Conservation (phyloP, 2,329 filamentous ascomycete genomes). For the Huntiella savannae region DNA sequence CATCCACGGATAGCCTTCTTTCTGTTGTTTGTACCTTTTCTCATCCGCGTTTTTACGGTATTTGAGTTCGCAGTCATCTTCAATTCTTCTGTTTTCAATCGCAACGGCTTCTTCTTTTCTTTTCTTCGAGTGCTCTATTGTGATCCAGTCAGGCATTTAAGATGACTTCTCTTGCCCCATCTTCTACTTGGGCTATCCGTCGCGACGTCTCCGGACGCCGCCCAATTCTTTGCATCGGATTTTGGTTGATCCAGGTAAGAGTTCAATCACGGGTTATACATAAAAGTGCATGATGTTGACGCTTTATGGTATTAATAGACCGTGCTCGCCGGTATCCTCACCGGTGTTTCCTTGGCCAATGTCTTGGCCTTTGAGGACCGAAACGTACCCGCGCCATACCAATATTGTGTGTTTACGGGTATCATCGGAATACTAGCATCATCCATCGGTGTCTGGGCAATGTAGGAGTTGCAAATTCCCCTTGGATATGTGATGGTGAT, state of each 20-base stretch:
- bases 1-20: too few relatives aligned
- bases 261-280: neutral
- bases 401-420: neutral
- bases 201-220: neutral
- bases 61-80: too few relatives aligned
- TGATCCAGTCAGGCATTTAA: neutral
- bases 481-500: neutral
- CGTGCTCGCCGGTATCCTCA: neutral
- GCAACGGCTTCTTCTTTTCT: neutral
- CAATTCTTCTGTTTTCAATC: too few relatives aligned
- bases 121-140: neutral
- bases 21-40: too few relatives aligned
- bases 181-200: neutral
- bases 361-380: neutral
- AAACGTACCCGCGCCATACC: neutral
- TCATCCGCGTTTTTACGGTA: too few relatives aligned
- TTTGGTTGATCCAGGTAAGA: neutral
- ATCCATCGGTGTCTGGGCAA: neutral
- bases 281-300: too few relatives aligned
- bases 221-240: neutral
- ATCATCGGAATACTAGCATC: neutral
- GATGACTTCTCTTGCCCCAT: neutral
- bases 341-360: neutral
- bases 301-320: neutral
- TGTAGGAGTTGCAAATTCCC: neutral